Evolutionary conservation across 345 rosid species (phyloP).

Genomic region (Gossypium arboreum): DNA sequence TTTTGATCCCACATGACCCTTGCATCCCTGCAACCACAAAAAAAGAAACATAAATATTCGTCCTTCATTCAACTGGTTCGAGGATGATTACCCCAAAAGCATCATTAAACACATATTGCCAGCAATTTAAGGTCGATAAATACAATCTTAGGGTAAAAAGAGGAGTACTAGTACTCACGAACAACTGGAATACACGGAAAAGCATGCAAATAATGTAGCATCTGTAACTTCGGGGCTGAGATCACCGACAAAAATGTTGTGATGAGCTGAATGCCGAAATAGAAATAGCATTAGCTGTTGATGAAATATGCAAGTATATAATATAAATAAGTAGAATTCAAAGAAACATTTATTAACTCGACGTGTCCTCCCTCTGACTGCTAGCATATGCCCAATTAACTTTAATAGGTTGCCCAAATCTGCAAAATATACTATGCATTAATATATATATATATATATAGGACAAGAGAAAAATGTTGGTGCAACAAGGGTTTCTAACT

Average conservation of each 20-base stretch:
- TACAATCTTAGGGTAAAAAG: neutral
- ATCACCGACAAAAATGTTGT: slow-evolving; percentile 87
- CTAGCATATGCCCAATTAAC: slow-evolving; percentile 4
- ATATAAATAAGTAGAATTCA: neutral
- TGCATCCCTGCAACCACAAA: slow-evolving; percentile 49
- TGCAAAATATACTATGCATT: slow-evolving; percentile 8
- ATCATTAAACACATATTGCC: neutral
- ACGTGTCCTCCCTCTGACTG: slow-evolving; percentile 96
- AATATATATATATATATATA: neutral
- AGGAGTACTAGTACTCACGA: slow-evolving; percentile 51
- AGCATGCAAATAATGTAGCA: slow-evolving; percentile 71
- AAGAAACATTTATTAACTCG: slow-evolving; percentile 42
- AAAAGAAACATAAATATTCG: neutral
- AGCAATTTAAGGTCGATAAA: neutral
- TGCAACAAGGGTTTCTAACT: neutral
- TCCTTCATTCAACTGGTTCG: neutral
- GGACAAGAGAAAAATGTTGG: slow-evolving; percentile 1
- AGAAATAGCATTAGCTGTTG: slow-evolving; percentile 2
- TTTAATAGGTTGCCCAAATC: slow-evolving; percentile 3
- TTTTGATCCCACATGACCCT: slow-evolving; percentile 99
- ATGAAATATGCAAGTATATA: neutral
- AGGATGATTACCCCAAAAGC: neutral
- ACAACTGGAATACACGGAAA: slow-evolving; percentile 63
- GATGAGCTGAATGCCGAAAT: slow-evolving; percentile 50
- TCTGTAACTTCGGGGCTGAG: slow-evolving; percentile 91